Evolutionary conservation across 1,284 basidiomycete genomes (phyloP).

Genomic region (Fomitiporia mediterranea): DNA sequence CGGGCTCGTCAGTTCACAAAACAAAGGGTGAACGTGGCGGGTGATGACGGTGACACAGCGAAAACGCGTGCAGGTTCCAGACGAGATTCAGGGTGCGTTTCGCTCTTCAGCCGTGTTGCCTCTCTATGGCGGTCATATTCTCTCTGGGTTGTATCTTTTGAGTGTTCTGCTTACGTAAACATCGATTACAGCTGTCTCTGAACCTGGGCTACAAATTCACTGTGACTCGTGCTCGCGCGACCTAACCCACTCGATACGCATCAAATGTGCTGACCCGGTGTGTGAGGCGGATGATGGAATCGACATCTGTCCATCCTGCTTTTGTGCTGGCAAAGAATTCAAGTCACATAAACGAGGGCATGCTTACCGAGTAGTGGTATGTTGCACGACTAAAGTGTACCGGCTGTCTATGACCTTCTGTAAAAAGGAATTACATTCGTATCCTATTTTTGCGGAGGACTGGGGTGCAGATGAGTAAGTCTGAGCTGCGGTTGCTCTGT

Average conservation of each 20-base stretch:
- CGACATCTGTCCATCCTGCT: slow-evolving; percentile 87
- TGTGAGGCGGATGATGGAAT: slow-evolving; percentile 77
- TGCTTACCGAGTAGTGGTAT: slow-evolving; percentile 89
- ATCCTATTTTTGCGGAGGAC: slow-evolving; percentile 92
- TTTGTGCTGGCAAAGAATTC: slow-evolving; percentile 89
- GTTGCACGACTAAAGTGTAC: too few relatives aligned
- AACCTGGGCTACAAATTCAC: slow-evolving; percentile 71
- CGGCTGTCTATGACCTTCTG: too few relatives aligned
- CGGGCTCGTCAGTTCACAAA: neutral
- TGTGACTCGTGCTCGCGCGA: slow-evolving; percentile 73
- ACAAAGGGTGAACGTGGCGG: slow-evolving; percentile 6
- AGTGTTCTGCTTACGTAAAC: slow-evolving; percentile 17
- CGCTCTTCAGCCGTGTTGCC: slow-evolving; percentile 23
- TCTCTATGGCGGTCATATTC: slow-evolving; percentile 24
- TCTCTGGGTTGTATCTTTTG: too few relatives aligned
- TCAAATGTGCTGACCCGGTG: slow-evolving; percentile 82
- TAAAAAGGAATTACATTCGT: slow-evolving; percentile 92
- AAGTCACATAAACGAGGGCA: slow-evolving; percentile 85
- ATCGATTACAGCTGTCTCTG: slow-evolving; percentile 60
- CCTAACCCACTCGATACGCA: slow-evolving; percentile 85
- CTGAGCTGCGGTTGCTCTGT: neutral
- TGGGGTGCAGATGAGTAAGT: slow-evolving; percentile 97
- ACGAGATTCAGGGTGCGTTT: slow-evolving; percentile 67
- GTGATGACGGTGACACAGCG: slow-evolving; percentile 73
- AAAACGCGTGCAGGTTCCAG: slow-evolving; percentile 65